Evolutionary conservation across 2,329 filamentous ascomycete species (phyloP).

Genomic region (Paecilomyces dactylethromorphus): DNA sequence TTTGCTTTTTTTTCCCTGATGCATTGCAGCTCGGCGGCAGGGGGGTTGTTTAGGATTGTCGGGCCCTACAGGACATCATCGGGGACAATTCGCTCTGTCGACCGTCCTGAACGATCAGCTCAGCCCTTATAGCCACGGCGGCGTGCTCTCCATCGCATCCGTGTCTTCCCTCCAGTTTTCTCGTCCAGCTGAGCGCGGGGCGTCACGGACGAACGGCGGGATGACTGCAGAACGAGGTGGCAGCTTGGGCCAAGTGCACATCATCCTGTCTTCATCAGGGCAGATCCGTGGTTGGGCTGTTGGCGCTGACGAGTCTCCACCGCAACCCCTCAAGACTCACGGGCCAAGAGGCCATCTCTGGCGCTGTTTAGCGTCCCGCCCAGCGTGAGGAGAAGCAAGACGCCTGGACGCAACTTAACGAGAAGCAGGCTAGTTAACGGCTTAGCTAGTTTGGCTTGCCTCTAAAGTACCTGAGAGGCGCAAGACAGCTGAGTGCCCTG

Average conservation of each 20-base stretch:
- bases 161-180: neutral
- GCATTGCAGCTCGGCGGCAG: neutral
- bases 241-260: neutral
- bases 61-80: too few relatives aligned
- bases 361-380: neutral
- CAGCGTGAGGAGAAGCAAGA: neutral
- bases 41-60: neutral
- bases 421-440: too few relatives aligned
- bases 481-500: too few relatives aligned
- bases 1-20: neutral
- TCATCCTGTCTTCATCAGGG: neutral
- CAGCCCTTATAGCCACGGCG: too few relatives aligned
- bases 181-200: neutral
- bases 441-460: too few relatives aligned
- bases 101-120: too few relatives aligned
- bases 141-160: too few relatives aligned
- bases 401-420: too few relatives aligned
- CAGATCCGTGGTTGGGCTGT: neutral
- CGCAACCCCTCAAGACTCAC: neutral
- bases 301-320: neutral
- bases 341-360: neutral
- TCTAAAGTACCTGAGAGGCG: too few relatives aligned
- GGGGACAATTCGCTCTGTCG: too few relatives aligned
- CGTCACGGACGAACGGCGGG: neutral
- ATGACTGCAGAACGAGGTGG: neutral